These are phyloP conservation scores for Flaveria ramosissima DNA, from an alignment of 129 eudicot species.

Conservation along the genomic window DNA sequence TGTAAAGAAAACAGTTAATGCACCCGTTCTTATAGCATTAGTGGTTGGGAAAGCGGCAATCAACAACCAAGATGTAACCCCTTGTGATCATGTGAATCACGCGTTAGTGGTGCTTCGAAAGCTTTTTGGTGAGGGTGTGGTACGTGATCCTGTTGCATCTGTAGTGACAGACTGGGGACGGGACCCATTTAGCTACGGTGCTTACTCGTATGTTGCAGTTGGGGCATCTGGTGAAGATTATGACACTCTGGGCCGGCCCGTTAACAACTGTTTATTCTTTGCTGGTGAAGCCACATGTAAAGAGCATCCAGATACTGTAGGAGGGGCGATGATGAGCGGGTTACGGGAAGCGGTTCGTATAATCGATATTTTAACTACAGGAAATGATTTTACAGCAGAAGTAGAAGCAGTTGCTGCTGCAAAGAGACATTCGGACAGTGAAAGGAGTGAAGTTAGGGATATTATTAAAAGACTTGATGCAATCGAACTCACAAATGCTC, in stretches of 20 bases:
- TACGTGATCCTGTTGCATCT: conserved; percentile 84
- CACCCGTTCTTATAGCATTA: conserved; percentile 94
- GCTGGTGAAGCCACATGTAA: conserved; percentile 99
- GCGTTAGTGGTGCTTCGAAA: conserved; percentile 81
- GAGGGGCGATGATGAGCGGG: conserved; percentile 99
- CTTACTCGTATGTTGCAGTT: conserved; percentile 94
- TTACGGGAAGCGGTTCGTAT: conserved; percentile 94
- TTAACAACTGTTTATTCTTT: conserved; percentile 82
- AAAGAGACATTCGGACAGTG: conserved; percentile 64
- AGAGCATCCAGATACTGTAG: conserved; percentile 99
- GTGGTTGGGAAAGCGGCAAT: conserved; percentile 96
- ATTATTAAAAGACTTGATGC: conserved; percentile 75
- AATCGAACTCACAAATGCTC: conserved; percentile 52
- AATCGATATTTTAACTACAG: conserved; percentile 72
- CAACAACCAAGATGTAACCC: conserved; percentile 55
- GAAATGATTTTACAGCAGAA: conserved; percentile 83
- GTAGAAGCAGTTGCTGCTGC: conserved; percentile 89
- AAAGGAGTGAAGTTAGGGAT: conserved; percentile 82
- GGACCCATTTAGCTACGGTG: conserved; percentile 97
- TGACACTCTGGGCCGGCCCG: conserved; percentile 82
- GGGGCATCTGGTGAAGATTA: conserved; percentile 98
- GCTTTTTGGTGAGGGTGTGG: conserved; percentile 74
- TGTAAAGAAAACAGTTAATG: conserved; percentile 88
- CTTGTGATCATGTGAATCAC: conserved; percentile 71
- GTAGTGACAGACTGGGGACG: conserved; percentile 98